Percentiles rank a stretch among this genome's conserved stretches.
These are phyloP conservation scores for Colletotrichum navitas DNA, from an alignment of 2,329 filamentous ascomycete genomes.

Conservation along the genomic window DNA sequence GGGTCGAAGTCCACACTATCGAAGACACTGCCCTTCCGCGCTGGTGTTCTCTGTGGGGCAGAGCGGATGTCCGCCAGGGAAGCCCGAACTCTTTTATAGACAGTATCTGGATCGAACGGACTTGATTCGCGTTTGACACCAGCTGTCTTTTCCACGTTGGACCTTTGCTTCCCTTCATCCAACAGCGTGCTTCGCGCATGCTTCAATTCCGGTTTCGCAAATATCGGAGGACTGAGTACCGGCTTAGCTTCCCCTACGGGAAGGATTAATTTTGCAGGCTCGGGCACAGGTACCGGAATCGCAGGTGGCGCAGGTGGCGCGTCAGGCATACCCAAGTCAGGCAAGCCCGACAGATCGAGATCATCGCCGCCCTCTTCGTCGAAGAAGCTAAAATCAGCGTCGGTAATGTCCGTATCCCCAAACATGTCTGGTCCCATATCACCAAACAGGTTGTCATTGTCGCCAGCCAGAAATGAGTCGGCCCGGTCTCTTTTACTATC, in stretches of 20 bases:
- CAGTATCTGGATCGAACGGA: conserved; percentile 69
- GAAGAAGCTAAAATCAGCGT: conserved; percentile 88
- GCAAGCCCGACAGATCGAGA: conserved; percentile 52
- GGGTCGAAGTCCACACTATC: conserved; percentile 68
- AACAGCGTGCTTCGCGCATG: conserved; percentile 68
- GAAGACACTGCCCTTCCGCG: conserved; percentile 62
- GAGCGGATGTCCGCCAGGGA: conserved; percentile 53
- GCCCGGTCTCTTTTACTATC: conserved; percentile 62
- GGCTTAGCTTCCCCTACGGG: conserved; percentile 37
- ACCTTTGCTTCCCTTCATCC: conserved; percentile 54
- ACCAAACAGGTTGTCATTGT: conserved; percentile 73
- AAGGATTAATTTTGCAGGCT: conserved; percentile 40
- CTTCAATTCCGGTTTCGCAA: conserved; percentile 71
- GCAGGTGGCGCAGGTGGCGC: conserved; percentile 18
- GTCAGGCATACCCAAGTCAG: conserved; percentile 46
- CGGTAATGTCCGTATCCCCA: conserved; percentile 80
- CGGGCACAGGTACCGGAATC: conserved; percentile 30
- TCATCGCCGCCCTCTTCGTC: conserved; percentile 69
- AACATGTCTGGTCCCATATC: conserved; percentile 79
- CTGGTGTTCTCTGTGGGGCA: conserved; percentile 43
- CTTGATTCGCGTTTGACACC: conserved; percentile 65
- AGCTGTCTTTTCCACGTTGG: conserved; percentile 41
- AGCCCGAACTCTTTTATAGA: conserved; percentile 69
- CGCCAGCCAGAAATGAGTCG: conserved; percentile 58
- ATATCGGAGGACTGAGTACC: conserved; percentile 50